Evolutionary conservation across 495 filamentous ascomycete species (phyloP).

Genomic region (Glutinoglossum americanum): DNA sequence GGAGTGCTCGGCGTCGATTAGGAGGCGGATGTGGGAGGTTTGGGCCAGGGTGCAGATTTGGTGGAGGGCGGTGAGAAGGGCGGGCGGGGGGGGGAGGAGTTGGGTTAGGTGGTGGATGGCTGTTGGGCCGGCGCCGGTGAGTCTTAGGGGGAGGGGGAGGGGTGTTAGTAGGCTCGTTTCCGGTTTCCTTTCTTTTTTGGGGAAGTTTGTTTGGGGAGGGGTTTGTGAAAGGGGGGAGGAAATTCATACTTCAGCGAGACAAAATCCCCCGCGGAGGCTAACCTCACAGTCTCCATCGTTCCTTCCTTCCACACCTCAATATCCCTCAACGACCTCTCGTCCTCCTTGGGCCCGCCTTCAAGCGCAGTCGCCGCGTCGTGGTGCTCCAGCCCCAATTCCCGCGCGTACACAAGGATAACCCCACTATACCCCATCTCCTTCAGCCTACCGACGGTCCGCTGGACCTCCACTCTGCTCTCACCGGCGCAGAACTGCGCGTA

Average conservation of each 20-base stretch:
- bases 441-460: constrained; percentile 31
- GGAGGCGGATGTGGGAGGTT: constrained; percentile 50
- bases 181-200: neutral
- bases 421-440: constrained; percentile 50
- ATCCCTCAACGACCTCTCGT: constrained; percentile 27
- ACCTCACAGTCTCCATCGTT: constrained; percentile 48
- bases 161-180: neutral
- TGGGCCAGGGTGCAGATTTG: constrained; percentile 36
- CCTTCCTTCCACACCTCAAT: constrained; percentile 53
- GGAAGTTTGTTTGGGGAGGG: too few species aligned
- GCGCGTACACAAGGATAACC: constrained; percentile 57
- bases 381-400: constrained; percentile 46
- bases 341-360: constrained; percentile 9
- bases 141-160: too few species aligned
- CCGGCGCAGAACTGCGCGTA: constrained; percentile 76
- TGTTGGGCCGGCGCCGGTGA: constrained; percentile 67
- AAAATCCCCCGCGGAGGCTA: neutral
- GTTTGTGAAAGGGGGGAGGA: too few species aligned
- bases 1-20: constrained; percentile 80
- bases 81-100: too few species aligned
- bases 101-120: constrained; percentile 13
- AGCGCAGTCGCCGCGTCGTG: neutral
- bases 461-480: constrained; percentile 39
- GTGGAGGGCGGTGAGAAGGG: constrained; percentile 26
- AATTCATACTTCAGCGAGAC: constrained; percentile 9